phyloP scores from a whole-genome alignment of 2,329 filamentous ascomycete genomes.

The Fusarium sp. region DNA sequence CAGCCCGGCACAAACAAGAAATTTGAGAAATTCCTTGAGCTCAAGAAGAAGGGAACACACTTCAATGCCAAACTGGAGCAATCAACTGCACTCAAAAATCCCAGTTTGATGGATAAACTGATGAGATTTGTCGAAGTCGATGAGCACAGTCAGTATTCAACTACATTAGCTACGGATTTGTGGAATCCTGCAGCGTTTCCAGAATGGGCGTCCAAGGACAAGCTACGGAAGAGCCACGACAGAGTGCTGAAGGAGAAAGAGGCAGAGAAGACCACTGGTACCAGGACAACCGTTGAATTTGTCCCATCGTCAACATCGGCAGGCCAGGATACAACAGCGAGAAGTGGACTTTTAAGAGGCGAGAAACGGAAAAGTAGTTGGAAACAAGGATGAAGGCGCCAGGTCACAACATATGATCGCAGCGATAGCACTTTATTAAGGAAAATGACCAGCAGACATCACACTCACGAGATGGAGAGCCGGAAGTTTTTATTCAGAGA shows the following conservation, averaged over 20 bases:
- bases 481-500: constrained; percentile 22
- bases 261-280: constrained; percentile 54
- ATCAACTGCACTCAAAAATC: constrained; percentile 75
- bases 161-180: constrained; percentile 63
- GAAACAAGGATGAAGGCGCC: constrained; percentile 36
- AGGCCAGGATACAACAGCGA: constrained; percentile 31
- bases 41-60: constrained; percentile 81
- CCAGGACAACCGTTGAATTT: constrained; percentile 59
- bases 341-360: constrained; percentile 40
- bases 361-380: constrained; percentile 50
- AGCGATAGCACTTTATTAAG: background rate
- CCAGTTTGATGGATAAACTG: constrained; percentile 76
- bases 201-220: constrained; percentile 61
- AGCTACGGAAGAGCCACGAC: constrained; percentile 60
- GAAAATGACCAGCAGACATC: background rate
- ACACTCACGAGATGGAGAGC: constrained; percentile 14
- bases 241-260: constrained; percentile 57
- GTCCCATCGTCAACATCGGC: constrained; percentile 49
- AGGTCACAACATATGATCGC: background rate
- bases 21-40: constrained; percentile 76
- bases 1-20: constrained; percentile 67
- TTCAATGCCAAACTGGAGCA: constrained; percentile 80
- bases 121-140: constrained; percentile 70
- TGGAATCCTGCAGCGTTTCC: constrained; percentile 70
- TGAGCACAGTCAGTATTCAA: constrained; percentile 70